phyloP scores from a whole-genome alignment of 2,329 filamentous ascomycete species.

The Didymella segeticola region DNA sequence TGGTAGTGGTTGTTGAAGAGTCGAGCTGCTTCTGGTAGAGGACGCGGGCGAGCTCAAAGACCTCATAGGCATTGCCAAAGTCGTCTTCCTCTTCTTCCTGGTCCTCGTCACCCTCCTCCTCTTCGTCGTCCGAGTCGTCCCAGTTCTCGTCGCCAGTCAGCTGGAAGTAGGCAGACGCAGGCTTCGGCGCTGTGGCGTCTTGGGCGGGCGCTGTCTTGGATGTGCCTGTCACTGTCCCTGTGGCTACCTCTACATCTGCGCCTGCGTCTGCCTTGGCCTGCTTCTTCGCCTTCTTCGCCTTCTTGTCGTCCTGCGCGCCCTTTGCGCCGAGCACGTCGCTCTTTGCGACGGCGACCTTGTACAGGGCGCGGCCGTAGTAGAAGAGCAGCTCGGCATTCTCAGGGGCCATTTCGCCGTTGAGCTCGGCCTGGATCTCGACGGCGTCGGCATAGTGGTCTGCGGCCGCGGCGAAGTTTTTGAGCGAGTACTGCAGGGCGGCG shows the following conservation, averaged over 20 bases:
- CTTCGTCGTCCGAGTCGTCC: slow-evolving; percentile 66
- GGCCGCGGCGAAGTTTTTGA: slow-evolving; percentile 86
- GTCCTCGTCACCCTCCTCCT: slow-evolving; percentile 67
- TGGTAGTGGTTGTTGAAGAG: slow-evolving; percentile 37
- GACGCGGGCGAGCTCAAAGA: slow-evolving; percentile 68
- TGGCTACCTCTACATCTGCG: too few species aligned
- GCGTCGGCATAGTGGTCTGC: slow-evolving; percentile 88
- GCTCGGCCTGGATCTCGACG: slow-evolving; percentile 84
- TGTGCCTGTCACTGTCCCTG: too few species aligned
- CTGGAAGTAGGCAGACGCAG: slow-evolving; percentile 71
- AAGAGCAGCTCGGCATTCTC: slow-evolving; percentile 95
- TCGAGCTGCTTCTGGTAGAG: slow-evolving; percentile 65
- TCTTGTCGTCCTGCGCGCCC: slow-evolving; percentile 66
- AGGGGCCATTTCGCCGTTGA: slow-evolving; percentile 90
- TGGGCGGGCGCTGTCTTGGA: slow-evolving; percentile 55
- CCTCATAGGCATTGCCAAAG: slow-evolving; percentile 68
- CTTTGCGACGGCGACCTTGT: slow-evolving; percentile 91
- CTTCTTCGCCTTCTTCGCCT: slow-evolving; percentile 57
- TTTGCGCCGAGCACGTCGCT: slow-evolving; percentile 92
- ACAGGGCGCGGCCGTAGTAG: slow-evolving; percentile 90
- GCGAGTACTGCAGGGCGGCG: slow-evolving; percentile 83
- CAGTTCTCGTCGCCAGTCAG: slow-evolving; percentile 96
- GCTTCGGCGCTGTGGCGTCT: slow-evolving; percentile 66
- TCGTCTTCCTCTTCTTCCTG: slow-evolving; percentile 65
- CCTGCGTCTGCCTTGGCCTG: slow-evolving; percentile 43